These are phyloP conservation scores for Botrytis medusae DNA, from an alignment of 2,329 filamentous ascomycete genomes.

Conservation along the genomic window DNA sequence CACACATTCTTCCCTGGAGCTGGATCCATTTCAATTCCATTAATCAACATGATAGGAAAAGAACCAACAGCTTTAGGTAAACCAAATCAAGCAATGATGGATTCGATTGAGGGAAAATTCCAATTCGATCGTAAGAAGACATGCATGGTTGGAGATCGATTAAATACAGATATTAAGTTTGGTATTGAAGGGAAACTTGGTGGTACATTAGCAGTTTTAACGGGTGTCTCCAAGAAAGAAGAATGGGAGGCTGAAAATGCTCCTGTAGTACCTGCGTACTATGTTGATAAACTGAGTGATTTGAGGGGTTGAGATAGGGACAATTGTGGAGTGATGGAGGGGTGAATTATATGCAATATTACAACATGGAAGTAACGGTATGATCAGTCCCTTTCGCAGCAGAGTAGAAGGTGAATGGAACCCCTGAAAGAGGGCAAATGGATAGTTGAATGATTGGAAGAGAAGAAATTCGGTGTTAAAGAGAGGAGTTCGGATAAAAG, in stretches of 20 bases:
- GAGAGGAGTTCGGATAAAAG: neutral
- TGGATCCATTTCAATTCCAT: constrained; percentile 74
- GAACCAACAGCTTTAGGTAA: constrained; percentile 83
- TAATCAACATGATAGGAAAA: constrained; percentile 69
- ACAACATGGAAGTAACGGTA: neutral
- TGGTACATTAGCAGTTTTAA: constrained; percentile 86
- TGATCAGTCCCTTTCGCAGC: neutral
- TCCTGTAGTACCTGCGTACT: constrained; percentile 72
- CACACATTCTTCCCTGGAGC: constrained; percentile 88
- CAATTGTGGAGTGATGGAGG: neutral
- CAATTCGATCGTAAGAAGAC: constrained; percentile 78
- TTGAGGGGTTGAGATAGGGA: constrained; percentile 48
- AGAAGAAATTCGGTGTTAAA: neutral
- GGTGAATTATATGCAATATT: neutral
- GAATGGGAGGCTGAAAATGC: constrained; percentile 73
- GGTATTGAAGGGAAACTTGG: constrained; percentile 88
- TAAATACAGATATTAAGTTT: constrained; percentile 96
- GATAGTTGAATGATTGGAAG: constrained; percentile 1
- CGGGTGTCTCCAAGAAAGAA: constrained; percentile 82
- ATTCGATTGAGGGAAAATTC: constrained; percentile 95
- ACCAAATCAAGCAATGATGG: constrained; percentile 99
- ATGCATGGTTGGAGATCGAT: constrained; percentile 93
- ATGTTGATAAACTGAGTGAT: constrained; percentile 83
- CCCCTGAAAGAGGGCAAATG: neutral
- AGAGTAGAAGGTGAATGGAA: neutral